A percentile compares a stretch with the other conserved stretches of the same genome.
These are phyloP conservation scores for Neurospora sp. DNA, from an alignment of 495 filamentous ascomycete species.

Conservation along the genomic window DNA sequence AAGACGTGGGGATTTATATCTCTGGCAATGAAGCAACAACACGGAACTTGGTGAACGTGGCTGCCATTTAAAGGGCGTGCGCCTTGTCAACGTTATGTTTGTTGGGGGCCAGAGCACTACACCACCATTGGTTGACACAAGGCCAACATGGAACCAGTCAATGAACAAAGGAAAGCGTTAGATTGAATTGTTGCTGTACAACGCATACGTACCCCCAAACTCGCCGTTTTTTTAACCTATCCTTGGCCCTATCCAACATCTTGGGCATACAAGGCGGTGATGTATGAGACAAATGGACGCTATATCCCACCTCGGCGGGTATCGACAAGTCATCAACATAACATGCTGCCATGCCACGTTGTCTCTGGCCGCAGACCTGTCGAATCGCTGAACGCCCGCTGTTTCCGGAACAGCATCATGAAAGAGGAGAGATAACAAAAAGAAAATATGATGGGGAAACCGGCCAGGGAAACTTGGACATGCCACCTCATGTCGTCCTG, in stretches of 20 bases:
- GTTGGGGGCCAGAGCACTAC: neutral
- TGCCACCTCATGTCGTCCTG: neutral
- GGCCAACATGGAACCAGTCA: slow-evolving; percentile 12
- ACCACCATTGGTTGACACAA: slow-evolving; percentile 10
- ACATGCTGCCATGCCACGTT: slow-evolving; percentile 12
- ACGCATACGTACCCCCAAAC: neutral
- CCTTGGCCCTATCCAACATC: slow-evolving; percentile 10
- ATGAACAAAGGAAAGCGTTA: slow-evolving; percentile 11
- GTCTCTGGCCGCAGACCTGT: slow-evolving; percentile 9
- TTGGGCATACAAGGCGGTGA: neutral
- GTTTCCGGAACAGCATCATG: neutral
- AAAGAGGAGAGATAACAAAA: neutral
- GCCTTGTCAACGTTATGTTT: neutral
- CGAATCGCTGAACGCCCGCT: slow-evolving; percentile 2
- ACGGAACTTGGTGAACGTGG: slow-evolving; percentile 18
- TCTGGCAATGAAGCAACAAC: slow-evolving; percentile 9
- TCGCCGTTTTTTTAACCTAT: slow-evolving; percentile 1
- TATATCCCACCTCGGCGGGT: slow-evolving; percentile 16
- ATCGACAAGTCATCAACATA: slow-evolving; percentile 12
- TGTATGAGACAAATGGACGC: slow-evolving; percentile 9
- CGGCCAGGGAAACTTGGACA: neutral
- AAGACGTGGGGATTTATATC: slow-evolving; percentile 14
- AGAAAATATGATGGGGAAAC: neutral
- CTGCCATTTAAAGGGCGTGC: slow-evolving; percentile 15
- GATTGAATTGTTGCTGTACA: slow-evolving; percentile 15